A percentile compares a stretch with the other conserved stretches of the same genome.
Evolutionary conservation across 345 rosid species (phyloP).

Genomic region (Orychophragmus violaceus): DNA sequence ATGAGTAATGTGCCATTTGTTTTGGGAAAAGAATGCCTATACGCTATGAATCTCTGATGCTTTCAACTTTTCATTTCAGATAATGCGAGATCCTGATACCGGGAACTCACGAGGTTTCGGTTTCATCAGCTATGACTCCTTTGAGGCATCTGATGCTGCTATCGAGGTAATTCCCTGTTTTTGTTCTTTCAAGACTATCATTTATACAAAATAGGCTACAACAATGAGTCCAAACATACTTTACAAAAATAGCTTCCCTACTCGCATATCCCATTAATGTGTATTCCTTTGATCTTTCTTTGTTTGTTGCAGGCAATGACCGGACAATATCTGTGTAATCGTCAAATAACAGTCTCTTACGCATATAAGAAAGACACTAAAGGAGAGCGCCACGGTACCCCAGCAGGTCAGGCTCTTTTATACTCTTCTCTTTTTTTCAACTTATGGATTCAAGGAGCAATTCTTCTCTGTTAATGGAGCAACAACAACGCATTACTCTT

Average conservation of each 20-base stretch:
- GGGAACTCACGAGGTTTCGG: conserved; percentile 98
- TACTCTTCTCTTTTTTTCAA: not conserved
- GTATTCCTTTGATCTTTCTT: conserved; percentile 2
- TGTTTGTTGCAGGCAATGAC: conserved; percentile 71
- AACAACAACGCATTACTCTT: not conserved
- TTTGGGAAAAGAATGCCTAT: not conserved
- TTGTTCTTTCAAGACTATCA: not conserved
- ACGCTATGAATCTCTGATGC: conserved; percentile 13
- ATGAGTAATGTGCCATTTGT: not conserved
- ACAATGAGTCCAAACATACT: not conserved
- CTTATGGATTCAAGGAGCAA: not conserved
- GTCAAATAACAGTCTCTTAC: conserved; percentile 93
- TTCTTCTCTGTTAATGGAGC: not conserved
- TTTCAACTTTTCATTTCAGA: conserved; percentile 38
- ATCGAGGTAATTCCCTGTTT: conserved; percentile 59
- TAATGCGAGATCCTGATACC: conserved; percentile 97
- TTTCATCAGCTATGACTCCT: conserved; percentile 96
- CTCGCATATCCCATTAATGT: not conserved
- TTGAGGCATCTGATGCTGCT: conserved; percentile 98
- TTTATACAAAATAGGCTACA: not conserved
- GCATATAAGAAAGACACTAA: conserved; percentile 98
- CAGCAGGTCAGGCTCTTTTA: conserved; percentile 66
- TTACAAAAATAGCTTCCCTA: not conserved
- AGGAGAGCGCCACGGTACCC: conserved; percentile 98
- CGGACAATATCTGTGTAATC: conserved; percentile 93